These are phyloP conservation scores for Ganoderma lucidum DNA, from an alignment of 1,284 basidiomycete genomes.

Conservation along the genomic window DNA sequence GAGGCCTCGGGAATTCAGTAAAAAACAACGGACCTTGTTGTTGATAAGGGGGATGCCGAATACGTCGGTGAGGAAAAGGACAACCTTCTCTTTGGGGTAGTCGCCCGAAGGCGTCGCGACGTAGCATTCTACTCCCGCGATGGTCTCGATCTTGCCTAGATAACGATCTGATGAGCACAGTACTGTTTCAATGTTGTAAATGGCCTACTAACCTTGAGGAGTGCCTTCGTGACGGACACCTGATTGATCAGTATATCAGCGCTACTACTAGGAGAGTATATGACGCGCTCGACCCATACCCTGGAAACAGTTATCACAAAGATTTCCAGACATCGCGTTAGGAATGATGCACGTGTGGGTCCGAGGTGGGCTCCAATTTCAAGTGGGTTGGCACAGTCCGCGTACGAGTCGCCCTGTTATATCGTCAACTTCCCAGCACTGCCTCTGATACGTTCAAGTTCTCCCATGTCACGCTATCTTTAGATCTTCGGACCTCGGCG, in stretches of 20 bases:
- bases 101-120: conserved; percentile 56
- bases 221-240: conserved; percentile 67
- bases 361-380: background rate
- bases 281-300: conserved; percentile 39
- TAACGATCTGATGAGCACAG: background rate
- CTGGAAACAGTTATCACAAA: conserved; percentile 61
- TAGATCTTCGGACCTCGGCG: background rate
- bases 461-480: conserved; percentile 1
- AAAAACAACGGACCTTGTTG: background rate
- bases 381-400: background rate
- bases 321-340: conserved; percentile 30
- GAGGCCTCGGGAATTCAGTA: background rate
- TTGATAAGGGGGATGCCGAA: conserved; percentile 53
- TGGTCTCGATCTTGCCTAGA: conserved; percentile 51
- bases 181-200: background rate
- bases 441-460: background rate
- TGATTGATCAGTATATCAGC: conserved; percentile 30
- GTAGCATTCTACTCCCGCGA: conserved; percentile 58
- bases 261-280: background rate
- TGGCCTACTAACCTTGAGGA: conserved; percentile 49
- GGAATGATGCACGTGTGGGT: background rate
- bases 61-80: conserved; percentile 67
- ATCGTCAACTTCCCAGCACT: background rate
- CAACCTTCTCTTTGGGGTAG: conserved; percentile 63
- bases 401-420: background rate